phyloP scores from a whole-genome alignment of 2,329 filamentous ascomycete species.

The Penicillium sp. region DNA sequence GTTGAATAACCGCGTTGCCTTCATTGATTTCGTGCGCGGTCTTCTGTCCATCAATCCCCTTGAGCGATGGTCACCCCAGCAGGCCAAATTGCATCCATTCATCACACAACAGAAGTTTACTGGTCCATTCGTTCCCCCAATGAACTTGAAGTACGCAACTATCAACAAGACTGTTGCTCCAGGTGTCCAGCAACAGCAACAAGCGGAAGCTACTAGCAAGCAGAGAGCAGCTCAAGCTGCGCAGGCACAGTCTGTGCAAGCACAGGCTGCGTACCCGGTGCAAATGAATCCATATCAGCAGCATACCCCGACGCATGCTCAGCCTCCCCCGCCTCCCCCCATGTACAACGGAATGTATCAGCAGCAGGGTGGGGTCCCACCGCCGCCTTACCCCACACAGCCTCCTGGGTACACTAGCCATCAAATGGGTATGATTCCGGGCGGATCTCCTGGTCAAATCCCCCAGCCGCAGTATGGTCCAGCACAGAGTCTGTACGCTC shows the following conservation, averaged over 20 bases:
- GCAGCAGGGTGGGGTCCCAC: constrained; percentile 64
- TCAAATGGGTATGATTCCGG: constrained; percentile 66
- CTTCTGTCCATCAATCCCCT: constrained; percentile 92
- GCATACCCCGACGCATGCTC: constrained; percentile 45
- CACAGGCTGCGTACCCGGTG: constrained; percentile 60
- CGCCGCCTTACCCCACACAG: constrained; percentile 77
- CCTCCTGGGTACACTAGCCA: constrained; percentile 65
- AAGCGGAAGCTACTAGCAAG: constrained; percentile 91
- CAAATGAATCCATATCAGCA: constrained; percentile 57
- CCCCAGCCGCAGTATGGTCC: constrained; percentile 64
- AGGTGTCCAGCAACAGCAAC: constrained; percentile 92
- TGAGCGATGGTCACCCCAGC: constrained; percentile 95
- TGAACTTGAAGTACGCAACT: constrained; percentile 89
- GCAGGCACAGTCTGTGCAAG: constrained; percentile 59
- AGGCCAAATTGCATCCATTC: constrained; percentile 95
- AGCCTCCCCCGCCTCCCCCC: constrained; percentile 50
- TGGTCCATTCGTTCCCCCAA: constrained; percentile 91
- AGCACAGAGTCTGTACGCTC: constrained; percentile 72
- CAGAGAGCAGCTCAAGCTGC: constrained; percentile 71
- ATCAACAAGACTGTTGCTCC: constrained; percentile 85
- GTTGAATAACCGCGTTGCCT: constrained; percentile 96
- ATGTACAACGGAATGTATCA: constrained; percentile 80
- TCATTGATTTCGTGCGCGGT: constrained; percentile 96
- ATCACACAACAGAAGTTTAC: constrained; percentile 98
- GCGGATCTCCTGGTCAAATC: constrained; percentile 61